Percentiles rank a stretch among this genome's conserved stretches.
Evolutionary conservation across 306 rosid genomes (phyloP).

Genomic region (Cucumis cinereus): DNA sequence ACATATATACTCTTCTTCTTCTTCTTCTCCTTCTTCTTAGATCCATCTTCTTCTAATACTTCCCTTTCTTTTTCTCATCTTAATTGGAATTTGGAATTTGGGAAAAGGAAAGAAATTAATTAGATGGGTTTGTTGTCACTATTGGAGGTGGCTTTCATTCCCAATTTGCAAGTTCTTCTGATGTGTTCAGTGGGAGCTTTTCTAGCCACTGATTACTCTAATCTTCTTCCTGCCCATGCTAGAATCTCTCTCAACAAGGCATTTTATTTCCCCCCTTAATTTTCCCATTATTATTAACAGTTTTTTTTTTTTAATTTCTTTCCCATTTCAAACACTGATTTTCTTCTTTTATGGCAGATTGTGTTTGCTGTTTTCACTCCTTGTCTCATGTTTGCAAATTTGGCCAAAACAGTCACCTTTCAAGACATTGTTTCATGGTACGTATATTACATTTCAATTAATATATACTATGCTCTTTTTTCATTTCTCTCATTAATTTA

Average conservation of each 20-base stretch:
- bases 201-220: conserved; percentile 40
- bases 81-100: too few relatives aligned
- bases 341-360: conserved; percentile 30
- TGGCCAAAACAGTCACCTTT: conserved; percentile 63
- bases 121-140: conserved; percentile 59
- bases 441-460: neutral
- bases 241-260: conserved; percentile 68
- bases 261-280: neutral
- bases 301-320: neutral
- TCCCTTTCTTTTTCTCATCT: too few relatives aligned
- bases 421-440: conserved; percentile 74
- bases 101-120: neutral
- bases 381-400: conserved; percentile 55
- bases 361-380: conserved; percentile 83
- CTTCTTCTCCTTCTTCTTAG: too few relatives aligned
- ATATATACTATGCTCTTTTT: neutral
- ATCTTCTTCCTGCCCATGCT: conserved; percentile 45
- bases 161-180: conserved; percentile 62
- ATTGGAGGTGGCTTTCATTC: conserved; percentile 58
- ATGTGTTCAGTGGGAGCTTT: conserved; percentile 67
- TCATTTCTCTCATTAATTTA: too few relatives aligned
- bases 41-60: too few relatives aligned
- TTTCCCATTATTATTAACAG: neutral
- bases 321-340: neutral
- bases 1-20: too few relatives aligned